phyloP scores from a whole-genome alignment of 139 green algal genomes.

The Picochlorum sp. region DNA sequence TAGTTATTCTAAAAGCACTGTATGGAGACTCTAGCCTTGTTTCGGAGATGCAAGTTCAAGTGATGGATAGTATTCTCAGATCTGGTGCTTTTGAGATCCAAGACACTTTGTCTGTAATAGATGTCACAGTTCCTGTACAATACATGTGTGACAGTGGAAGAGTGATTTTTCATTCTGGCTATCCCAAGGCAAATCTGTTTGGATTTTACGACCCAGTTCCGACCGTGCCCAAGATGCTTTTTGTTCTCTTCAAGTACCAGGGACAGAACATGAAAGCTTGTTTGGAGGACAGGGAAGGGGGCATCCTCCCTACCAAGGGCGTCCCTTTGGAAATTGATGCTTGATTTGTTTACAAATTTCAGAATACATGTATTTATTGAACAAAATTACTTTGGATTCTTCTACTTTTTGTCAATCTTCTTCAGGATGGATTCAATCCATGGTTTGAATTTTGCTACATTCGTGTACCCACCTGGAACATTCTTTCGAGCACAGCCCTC shows the following conservation, averaged over 20 bases:
- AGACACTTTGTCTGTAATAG: conserved; percentile 14
- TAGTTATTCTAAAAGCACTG: conserved; percentile 37
- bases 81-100: conserved; percentile 3
- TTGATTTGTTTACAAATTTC: conserved; percentile 2
- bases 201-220: conserved; percentile 47
- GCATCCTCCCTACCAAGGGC: not conserved
- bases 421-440: conserved; percentile 7
- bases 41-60: not conserved
- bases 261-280: not conserved
- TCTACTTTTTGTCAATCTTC: conserved; percentile 8
- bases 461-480: conserved; percentile 7
- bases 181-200: conserved; percentile 42
- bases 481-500: conserved; percentile 12
- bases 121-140: conserved; percentile 42
- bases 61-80: not conserved
- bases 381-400: not conserved
- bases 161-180: conserved; percentile 18
- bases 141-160: conserved; percentile 31
- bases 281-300: conserved; percentile 13
- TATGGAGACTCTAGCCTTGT: conserved; percentile 29
- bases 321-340: not conserved
- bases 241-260: conserved; percentile 25
- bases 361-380: not conserved
- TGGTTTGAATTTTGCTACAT: conserved; percentile 1
- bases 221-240: conserved; percentile 28